phyloP scores from a whole-genome alignment of 805 yeast genomes.

The Metschnikowia proteae region DNA sequence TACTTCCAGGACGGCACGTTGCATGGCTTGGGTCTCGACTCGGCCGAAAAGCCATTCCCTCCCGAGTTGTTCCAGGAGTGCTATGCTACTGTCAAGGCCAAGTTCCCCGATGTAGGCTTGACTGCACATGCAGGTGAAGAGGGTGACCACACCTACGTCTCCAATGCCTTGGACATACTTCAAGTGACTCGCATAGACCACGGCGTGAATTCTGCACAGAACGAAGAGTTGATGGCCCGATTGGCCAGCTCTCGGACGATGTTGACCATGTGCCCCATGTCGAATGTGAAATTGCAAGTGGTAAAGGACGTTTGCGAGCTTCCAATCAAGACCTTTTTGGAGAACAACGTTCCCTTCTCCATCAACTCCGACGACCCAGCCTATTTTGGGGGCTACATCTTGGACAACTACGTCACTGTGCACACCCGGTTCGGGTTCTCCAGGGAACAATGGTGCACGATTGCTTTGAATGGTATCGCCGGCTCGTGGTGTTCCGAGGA shows the following conservation, averaged over 20 bases:
- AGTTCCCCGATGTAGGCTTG: conserved; percentile 52
- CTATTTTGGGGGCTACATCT: conserved; percentile 79
- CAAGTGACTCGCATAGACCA: conserved; percentile 71
- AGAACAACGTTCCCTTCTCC: conserved; percentile 63
- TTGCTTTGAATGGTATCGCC: conserved; percentile 61
- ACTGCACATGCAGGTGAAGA: conserved; percentile 93
- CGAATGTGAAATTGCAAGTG: conserved; percentile 72
- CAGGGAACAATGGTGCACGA: conserved; percentile 54
- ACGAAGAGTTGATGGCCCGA: conserved; percentile 49
- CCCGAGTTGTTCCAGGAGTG: conserved; percentile 67
- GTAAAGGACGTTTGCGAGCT: conserved; percentile 63
- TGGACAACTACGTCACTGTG: conserved; percentile 69
- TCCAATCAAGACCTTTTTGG: conserved; percentile 61
- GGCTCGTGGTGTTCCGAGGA: conserved; percentile 70
- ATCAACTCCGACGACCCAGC: conserved; percentile 58
- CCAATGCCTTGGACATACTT: conserved; percentile 50
- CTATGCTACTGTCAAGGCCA: conserved; percentile 45
- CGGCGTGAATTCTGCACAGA: conserved; percentile 65
- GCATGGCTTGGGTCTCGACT: conserved; percentile 78
- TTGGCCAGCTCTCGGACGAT: conserved; percentile 54
- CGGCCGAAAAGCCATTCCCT: conserved; percentile 75
- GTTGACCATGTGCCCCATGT: conserved; percentile 73
- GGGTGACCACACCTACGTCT: conserved; percentile 70
- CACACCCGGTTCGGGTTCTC: conserved; percentile 64
- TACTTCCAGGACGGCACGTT: conserved; percentile 56